A percentile compares a stretch with the other conserved stretches of the same genome.
Conservation (phyloP, 148 eudicot genomes). For the Amaranthus cruentus region DNA sequence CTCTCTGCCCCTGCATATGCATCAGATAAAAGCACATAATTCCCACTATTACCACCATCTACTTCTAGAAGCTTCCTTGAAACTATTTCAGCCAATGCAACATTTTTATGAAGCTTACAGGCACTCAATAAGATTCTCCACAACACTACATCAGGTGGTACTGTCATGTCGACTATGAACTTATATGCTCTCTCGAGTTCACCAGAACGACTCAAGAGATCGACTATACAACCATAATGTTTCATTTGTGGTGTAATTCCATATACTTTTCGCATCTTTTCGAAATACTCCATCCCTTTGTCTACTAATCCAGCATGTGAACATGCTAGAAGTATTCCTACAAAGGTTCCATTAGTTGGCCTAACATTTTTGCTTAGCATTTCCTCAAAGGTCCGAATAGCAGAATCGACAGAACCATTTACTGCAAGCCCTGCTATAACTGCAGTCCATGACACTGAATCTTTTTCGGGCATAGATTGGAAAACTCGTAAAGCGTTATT, state of each 20-base stretch:
- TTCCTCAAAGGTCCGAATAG: constrained; percentile 47
- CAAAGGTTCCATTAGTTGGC: constrained; percentile 63
- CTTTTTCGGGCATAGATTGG: constrained; percentile 51
- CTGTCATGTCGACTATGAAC: constrained; percentile 55
- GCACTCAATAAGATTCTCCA: constrained; percentile 76
- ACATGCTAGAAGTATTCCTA: constrained; percentile 67
- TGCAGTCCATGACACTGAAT: constrained; percentile 65
- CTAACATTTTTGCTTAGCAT: constrained; percentile 39
- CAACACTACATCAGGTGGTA: constrained; percentile 40
- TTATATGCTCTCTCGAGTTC: constrained; percentile 53
- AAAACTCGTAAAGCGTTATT: constrained; percentile 52
- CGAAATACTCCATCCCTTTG: constrained; percentile 51
- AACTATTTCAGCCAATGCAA: constrained; percentile 51
- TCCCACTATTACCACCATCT: constrained; percentile 61
- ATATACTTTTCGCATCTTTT: constrained; percentile 48
- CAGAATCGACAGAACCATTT: constrained; percentile 45
- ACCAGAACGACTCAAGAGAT: constrained; percentile 70
- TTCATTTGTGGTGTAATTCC: constrained; percentile 63
- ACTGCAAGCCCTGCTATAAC: constrained; percentile 67
- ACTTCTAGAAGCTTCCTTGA: constrained; percentile 48
- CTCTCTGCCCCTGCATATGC: constrained; percentile 57
- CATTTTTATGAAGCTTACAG: constrained; percentile 58
- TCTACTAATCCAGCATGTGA: constrained; percentile 66
- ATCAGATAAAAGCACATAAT: constrained; percentile 46
- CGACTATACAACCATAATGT: constrained; percentile 78